Percentiles rank a stretch among this genome's conserved stretches.
phyloP scores from a whole-genome alignment of 202 grass and related monocot genomes.

The Schoenoplectus triqueter region DNA sequence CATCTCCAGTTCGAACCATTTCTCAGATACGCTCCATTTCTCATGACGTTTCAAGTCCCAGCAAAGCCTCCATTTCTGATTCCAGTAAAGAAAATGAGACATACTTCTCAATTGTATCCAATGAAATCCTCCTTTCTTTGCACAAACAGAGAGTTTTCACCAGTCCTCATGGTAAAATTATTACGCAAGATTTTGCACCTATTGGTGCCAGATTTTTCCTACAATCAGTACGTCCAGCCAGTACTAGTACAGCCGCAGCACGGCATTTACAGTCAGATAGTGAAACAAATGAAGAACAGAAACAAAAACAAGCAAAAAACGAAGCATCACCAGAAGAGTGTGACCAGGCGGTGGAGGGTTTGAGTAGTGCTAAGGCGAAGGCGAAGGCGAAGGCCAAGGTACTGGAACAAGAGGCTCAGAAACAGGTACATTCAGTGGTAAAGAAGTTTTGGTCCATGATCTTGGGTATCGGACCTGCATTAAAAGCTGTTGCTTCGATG shows the following conservation, averaged over 20 bases:
- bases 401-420: conserved; percentile 66
- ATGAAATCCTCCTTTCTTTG: conserved; percentile 48
- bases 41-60: conserved; percentile 53
- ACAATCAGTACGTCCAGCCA: conserved; percentile 53
- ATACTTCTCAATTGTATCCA: conserved; percentile 47
- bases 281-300: conserved; percentile 69
- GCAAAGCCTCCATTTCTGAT: conserved; percentile 39
- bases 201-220: conserved; percentile 65
- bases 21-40: conserved; percentile 54
- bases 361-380: conserved; percentile 93
- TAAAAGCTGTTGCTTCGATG: conserved; percentile 87
- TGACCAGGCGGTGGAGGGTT: conserved; percentile 91
- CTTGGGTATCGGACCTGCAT: conserved; percentile 82
- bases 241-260: conserved; percentile 60
- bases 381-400: conserved; percentile 85
- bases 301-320: conserved; percentile 66
- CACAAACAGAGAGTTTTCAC: conserved; percentile 41
- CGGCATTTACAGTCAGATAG: conserved; percentile 48
- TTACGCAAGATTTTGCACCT: conserved; percentile 55
- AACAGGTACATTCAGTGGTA: conserved; percentile 56
- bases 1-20: conserved; percentile 44
- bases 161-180: conserved; percentile 46
- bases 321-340: conserved; percentile 93
- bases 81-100: conserved; percentile 52
- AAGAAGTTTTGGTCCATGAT: conserved; percentile 78